phyloP scores from a whole-genome alignment of 2,329 filamentous ascomycete species.

The Phoma sp. region DNA sequence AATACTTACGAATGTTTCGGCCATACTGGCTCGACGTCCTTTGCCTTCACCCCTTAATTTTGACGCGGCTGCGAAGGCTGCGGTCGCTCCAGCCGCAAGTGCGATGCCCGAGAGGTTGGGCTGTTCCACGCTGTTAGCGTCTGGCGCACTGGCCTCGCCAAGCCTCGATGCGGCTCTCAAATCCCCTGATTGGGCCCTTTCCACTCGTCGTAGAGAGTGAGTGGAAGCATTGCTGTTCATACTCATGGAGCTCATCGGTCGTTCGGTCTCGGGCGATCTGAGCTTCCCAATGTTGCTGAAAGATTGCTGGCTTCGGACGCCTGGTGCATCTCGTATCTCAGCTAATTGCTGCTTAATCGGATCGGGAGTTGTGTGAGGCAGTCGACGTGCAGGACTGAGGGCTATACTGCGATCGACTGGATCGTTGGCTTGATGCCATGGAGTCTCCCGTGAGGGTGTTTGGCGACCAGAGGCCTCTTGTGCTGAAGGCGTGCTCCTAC shows the following conservation, averaged over 20 bases:
- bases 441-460: slow-evolving; percentile 31
- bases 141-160: slow-evolving; percentile 53
- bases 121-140: slow-evolving; percentile 40
- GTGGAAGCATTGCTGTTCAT: slow-evolving; percentile 63
- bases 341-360: slow-evolving; percentile 44
- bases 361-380: slow-evolving; percentile 47
- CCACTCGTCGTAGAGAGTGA: slow-evolving; percentile 74
- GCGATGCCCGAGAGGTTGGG: slow-evolving; percentile 41
- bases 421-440: slow-evolving; percentile 55
- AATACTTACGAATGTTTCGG: slow-evolving; percentile 88
- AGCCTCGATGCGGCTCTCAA: slow-evolving; percentile 72
- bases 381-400: slow-evolving; percentile 43
- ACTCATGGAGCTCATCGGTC: slow-evolving; percentile 65
- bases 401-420: slow-evolving; percentile 52
- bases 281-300: slow-evolving; percentile 49
- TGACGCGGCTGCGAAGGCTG: slow-evolving; percentile 58
- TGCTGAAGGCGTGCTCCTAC: slow-evolving; percentile 32
- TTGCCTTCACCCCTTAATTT: slow-evolving; percentile 84
- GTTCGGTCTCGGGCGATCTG: slow-evolving; percentile 54
- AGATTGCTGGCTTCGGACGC: slow-evolving; percentile 54
- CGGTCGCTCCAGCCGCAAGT: slow-evolving; percentile 44
- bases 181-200: slow-evolving; percentile 75
- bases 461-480: slow-evolving; percentile 31
- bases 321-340: slow-evolving; percentile 46
- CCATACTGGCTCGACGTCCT: slow-evolving; percentile 79